Evolutionary conservation across 1,284 basidiomycete genomes (phyloP).

Genomic region (Ganoderma lingzhi): DNA sequence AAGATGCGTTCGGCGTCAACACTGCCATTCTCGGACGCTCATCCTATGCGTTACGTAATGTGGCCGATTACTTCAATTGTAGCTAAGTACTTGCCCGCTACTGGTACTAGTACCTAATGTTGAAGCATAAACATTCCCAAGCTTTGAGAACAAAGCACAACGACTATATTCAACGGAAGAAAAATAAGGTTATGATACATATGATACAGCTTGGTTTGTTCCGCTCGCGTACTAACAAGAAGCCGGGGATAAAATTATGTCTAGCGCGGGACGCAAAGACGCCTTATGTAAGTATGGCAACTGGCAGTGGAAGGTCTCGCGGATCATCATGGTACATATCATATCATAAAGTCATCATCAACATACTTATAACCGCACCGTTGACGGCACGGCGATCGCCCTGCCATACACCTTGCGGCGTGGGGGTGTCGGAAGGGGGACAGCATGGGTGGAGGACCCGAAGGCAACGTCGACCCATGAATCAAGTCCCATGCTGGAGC

Average conservation of each 20-base stretch:
- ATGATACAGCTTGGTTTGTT: conserved; percentile 28
- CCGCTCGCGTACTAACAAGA: conserved; percentile 15
- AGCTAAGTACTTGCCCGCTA: too few species aligned
- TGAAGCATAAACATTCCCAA: too few species aligned
- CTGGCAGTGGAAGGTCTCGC: conserved; percentile 27
- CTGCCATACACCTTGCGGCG: not conserved
- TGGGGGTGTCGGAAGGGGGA: not conserved
- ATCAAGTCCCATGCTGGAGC: not conserved
- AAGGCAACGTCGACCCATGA: not conserved
- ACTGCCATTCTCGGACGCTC: not conserved
- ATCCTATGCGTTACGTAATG: conserved; percentile 18
- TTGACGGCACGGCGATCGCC: conserved; percentile 18
- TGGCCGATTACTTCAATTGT: too few species aligned
- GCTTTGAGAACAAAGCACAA: not conserved
- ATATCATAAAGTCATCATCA: conserved; percentile 28
- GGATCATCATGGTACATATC: conserved; percentile 29
- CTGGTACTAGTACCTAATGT: too few species aligned
- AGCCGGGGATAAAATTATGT: conserved; percentile 21
- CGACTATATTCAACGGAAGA: conserved; percentile 14
- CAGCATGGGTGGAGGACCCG: not conserved
- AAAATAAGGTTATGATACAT: conserved; percentile 30
- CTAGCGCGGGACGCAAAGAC: conserved; percentile 13
- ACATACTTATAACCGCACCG: conserved; percentile 21
- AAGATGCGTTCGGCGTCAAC: not conserved
- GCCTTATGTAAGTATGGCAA: conserved; percentile 17